A percentile compares a stretch with the other conserved stretches of the same genome.
Evolutionary conservation across 352 stramenopile species (phyloP).

Genomic region (Phytophthora pini): DNA sequence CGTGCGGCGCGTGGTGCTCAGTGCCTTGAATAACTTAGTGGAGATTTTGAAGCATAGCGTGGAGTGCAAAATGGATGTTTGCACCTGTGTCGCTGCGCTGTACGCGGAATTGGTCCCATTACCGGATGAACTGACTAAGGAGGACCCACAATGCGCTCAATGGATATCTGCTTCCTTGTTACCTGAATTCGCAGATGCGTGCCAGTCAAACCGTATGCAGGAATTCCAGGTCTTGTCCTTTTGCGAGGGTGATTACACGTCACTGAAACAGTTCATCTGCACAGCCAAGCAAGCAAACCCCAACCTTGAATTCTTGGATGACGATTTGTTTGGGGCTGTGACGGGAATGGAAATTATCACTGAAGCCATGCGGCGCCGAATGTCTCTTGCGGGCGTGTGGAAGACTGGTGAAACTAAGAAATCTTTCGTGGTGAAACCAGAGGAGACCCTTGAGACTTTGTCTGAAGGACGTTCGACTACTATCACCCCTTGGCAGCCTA

Average conservation of each 20-base stretch:
- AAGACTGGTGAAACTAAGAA: slow-evolving; percentile 56
- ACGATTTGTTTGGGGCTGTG: slow-evolving; percentile 72
- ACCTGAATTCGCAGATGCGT: slow-evolving; percentile 76
- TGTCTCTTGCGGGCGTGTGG: slow-evolving; percentile 84
- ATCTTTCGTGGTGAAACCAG: slow-evolving; percentile 67
- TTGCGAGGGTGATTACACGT: slow-evolving; percentile 77
- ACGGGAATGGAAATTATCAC: slow-evolving; percentile 83
- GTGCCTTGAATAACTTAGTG: slow-evolving; percentile 78
- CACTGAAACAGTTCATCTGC: slow-evolving; percentile 74
- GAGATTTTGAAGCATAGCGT: slow-evolving; percentile 80
- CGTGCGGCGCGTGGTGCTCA: slow-evolving; percentile 75
- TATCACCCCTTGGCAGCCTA: slow-evolving; percentile 66
- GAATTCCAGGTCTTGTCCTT: slow-evolving; percentile 68
- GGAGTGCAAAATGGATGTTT: slow-evolving; percentile 65
- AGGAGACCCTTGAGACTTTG: slow-evolving; percentile 39
- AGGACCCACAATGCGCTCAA: slow-evolving; percentile 76
- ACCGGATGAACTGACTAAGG: slow-evolving; percentile 43
- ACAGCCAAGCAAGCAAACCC: slow-evolving; percentile 67
- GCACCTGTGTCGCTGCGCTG: slow-evolving; percentile 69
- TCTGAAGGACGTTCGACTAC: slow-evolving; percentile 42
- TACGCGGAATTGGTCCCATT: slow-evolving; percentile 73
- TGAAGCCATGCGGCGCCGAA: slow-evolving; percentile 69
- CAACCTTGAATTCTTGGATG: slow-evolving; percentile 71
- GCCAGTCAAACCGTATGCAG: slow-evolving; percentile 54
- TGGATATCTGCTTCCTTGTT: slow-evolving; percentile 76